These are phyloP conservation scores for Tremella yokohamensis DNA, from an alignment of 768 basidiomycete species.

Conservation along the genomic window DNA sequence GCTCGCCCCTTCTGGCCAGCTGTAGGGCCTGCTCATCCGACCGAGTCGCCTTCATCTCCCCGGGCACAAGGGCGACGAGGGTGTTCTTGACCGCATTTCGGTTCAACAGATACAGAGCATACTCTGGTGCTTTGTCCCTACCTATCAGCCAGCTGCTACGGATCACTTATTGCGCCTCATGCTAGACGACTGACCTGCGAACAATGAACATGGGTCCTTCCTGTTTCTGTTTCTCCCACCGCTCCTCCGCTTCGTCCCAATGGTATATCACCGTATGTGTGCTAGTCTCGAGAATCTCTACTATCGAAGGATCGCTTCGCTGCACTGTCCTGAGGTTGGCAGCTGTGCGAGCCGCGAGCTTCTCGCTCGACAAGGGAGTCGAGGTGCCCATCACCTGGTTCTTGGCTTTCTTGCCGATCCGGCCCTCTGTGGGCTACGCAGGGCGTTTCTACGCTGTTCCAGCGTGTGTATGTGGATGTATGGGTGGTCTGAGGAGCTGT, in stretches of 20 bases:
- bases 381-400: constrained; percentile 12
- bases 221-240: constrained; percentile 42
- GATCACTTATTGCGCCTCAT: too few species aligned
- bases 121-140: constrained; percentile 36
- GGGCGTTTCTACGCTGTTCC: too few species aligned
- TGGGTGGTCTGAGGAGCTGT: too few species aligned
- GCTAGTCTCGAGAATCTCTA: constrained; percentile 32
- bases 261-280: constrained; percentile 38
- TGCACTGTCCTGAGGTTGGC: constrained; percentile 35
- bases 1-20: constrained; percentile 37
- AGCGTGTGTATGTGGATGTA: too few species aligned
- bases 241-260: constrained; percentile 25
- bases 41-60: constrained; percentile 37
- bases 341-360: constrained; percentile 18
- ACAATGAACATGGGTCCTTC: constrained; percentile 45
- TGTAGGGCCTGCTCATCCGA: constrained; percentile 32
- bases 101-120: constrained; percentile 40
- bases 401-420: background rate
- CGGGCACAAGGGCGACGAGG: constrained; percentile 30
- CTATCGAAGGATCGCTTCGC: constrained; percentile 31
- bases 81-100: constrained; percentile 34
- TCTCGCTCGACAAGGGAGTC: background rate
- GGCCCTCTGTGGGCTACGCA: too few species aligned
- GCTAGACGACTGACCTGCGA: constrained; percentile 22
- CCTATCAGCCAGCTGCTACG: background rate